Evolutionary conservation across 2,329 filamentous ascomycete species (phyloP).

Genomic region (Orbilia ellipsospora): DNA sequence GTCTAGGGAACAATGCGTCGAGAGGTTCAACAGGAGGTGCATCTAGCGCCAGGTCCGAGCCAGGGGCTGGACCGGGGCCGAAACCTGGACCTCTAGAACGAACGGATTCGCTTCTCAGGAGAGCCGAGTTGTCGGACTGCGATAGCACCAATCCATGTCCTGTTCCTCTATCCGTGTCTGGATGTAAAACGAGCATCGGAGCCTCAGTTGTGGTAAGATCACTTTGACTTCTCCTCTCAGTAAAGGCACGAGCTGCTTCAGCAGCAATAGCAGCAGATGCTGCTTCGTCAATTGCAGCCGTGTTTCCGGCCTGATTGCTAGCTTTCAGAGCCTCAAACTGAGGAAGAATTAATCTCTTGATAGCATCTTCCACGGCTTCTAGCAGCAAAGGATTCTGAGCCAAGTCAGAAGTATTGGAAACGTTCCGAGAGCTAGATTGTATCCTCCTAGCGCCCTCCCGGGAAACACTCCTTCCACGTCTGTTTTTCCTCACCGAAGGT

Average conservation of each 20-base stretch:
- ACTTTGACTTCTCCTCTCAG: constrained; percentile 20
- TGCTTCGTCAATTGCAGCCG: constrained; percentile 69
- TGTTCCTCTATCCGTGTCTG: constrained; percentile 65
- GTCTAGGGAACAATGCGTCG: constrained; percentile 45
- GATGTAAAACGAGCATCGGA: constrained; percentile 71
- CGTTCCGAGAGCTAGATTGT: constrained; percentile 64
- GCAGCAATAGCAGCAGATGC: constrained; percentile 50
- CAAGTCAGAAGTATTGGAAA: constrained; percentile 68
- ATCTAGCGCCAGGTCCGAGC: constrained; percentile 49
- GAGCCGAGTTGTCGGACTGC: constrained; percentile 48
- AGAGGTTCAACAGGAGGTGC: constrained; percentile 49
- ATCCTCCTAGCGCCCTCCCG: constrained; percentile 66
- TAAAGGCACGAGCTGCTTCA: constrained; percentile 46
- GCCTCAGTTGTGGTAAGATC: constrained; percentile 57
- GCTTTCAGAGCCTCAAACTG: constrained; percentile 93
- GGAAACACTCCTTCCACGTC: constrained; percentile 66
- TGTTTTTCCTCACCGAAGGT: constrained; percentile 63
- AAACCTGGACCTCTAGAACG: constrained; percentile 45
- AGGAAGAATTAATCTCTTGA: constrained; percentile 86
- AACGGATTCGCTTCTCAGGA: constrained; percentile 48
- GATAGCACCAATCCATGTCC: constrained; percentile 69
- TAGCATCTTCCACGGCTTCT: constrained; percentile 92
- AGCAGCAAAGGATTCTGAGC: constrained; percentile 92
- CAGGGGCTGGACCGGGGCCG: constrained; percentile 48
- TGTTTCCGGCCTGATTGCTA: constrained; percentile 71